Evolutionary conservation across 257 asterid genomes (phyloP), one percentile per base, ranked within the genome.

Genomic region (Nicotiana tabacum): DNA sequence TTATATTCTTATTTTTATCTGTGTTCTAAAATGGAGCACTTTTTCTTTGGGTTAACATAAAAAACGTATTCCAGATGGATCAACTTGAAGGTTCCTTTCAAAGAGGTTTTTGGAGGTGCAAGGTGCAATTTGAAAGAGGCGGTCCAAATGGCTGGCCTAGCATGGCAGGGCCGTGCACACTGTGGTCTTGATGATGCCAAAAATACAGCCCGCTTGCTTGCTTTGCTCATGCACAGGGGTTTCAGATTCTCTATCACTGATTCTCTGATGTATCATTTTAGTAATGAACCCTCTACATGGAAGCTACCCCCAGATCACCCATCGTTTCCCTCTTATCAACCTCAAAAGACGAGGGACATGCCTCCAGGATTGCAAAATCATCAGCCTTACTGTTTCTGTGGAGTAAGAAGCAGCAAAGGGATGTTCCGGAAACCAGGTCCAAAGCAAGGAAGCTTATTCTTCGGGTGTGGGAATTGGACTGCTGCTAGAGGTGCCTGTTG

Each of bases 131-230:
- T 95, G 83, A 93, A 93, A 85, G 91, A 93, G 85, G 99, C 98
- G 2, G 97, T 95, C 18, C 92, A 95, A 89, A 89, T 87, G 83
- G 93, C 98, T 39, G 98, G 99, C 78, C 88, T 95, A 57, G 77
- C 87, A 33, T 95, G 99, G 99, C 94, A 90, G 89, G 99, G 98
- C 6, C 98, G 97, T 53, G 90, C 98, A 35, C 98, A 95, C 82
- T 95, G 97, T 83, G 98, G 98, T 66, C 87, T 93, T 53, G 98
- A 95, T 86, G 98, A 95, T 83, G 98, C 98, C 46, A 95, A 87
- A 77, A 95, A 95, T 90, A 93, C 99, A 2, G 99, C 99, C 68
- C 92, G 91, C 58, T 81, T 95, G 33, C 95, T 95, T 69, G 82
- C 93, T 35, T 64, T 85, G 68, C 90, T 95, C 43, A 92, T 95